These are phyloP conservation scores for Trametes sp. DNA, from an alignment of 1,284 basidiomycete species.

Conservation along the genomic window DNA sequence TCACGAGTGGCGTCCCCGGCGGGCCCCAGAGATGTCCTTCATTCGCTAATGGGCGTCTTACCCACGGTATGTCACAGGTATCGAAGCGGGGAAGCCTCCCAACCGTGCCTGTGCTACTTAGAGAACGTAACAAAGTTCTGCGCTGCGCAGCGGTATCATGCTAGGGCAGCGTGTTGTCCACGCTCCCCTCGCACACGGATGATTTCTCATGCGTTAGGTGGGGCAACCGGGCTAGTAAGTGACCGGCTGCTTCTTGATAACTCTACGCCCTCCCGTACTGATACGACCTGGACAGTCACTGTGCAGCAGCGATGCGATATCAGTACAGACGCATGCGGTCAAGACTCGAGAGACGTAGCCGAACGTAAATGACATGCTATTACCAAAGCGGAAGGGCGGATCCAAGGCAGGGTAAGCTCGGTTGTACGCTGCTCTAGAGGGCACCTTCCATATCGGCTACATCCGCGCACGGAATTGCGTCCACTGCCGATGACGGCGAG, in stretches of 20 bases:
- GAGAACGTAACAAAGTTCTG: not conserved
- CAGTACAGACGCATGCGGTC: not conserved
- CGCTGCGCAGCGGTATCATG: not conserved
- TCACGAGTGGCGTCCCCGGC: not conserved
- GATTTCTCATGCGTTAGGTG: not conserved
- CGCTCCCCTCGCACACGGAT: not conserved
- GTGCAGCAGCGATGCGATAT: not conserved
- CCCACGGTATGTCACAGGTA: not conserved
- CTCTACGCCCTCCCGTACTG: too few species aligned
- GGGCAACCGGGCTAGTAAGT: not conserved
- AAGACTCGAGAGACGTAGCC: not conserved
- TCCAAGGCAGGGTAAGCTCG: not conserved
- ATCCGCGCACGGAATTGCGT: constrained; percentile 7
- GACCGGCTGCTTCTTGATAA: not conserved
- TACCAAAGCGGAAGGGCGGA: not conserved
- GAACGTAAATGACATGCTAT: not conserved
- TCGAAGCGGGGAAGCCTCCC: not conserved
- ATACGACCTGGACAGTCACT: too few species aligned
- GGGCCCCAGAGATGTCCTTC: not conserved
- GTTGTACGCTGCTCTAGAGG: not conserved
- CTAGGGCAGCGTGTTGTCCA: not conserved
- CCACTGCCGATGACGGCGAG: not conserved
- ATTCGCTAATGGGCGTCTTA: not conserved
- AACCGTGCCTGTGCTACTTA: constrained; percentile 1
- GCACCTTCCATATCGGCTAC: constrained; percentile 14